phyloP scores from a whole-genome alignment of 768 basidiomycete genomes.

The Podaxis mareebaensis region DNA sequence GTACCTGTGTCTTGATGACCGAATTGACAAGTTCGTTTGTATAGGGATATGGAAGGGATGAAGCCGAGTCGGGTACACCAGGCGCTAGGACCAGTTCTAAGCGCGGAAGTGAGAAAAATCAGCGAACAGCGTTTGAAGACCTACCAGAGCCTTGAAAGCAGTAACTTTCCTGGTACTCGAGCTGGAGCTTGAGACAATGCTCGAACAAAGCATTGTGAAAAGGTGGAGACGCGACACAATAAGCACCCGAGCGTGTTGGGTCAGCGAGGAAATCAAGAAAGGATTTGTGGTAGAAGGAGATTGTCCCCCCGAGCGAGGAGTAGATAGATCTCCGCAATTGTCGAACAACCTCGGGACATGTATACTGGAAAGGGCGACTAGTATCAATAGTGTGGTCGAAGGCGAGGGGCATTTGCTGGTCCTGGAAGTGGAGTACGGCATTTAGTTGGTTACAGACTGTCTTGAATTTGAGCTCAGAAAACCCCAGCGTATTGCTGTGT shows the following conservation, averaged over 20 bases:
- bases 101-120: not conserved
- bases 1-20: not conserved
- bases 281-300: conserved; percentile 7
- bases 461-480: not conserved
- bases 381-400: not conserved
- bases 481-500: not conserved
- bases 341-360: not conserved
- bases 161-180: not conserved
- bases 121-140: not conserved
- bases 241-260: not conserved
- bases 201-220: not conserved
- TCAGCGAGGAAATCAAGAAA: conserved; percentile 5
- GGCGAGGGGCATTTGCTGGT: not conserved
- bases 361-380: not conserved
- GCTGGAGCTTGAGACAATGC: not conserved
- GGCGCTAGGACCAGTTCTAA: not conserved
- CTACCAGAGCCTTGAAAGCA: not conserved
- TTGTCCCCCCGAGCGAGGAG: not conserved
- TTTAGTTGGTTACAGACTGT: not conserved
- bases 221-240: not conserved
- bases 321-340: not conserved
- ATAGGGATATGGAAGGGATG: not conserved
- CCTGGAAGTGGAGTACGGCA: not conserved
- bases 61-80: not conserved
- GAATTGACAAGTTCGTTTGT: conserved; percentile 1